These are phyloP conservation scores for Backusella psychrophila DNA, from an alignment of 192 early-diverging fungal genomes.

Conservation along the genomic window DNA sequence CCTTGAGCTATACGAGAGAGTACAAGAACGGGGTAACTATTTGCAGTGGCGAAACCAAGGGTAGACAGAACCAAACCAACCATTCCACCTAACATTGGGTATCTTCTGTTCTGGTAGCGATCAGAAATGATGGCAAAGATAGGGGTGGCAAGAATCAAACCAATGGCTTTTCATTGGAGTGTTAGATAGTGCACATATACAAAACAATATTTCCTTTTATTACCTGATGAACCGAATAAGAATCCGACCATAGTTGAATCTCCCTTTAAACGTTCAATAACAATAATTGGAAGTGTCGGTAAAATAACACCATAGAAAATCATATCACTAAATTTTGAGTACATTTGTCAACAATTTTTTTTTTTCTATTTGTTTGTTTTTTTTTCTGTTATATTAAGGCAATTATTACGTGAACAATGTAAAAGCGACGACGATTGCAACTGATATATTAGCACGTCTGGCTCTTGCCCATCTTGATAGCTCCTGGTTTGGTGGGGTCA, in stretches of 20 bases:
- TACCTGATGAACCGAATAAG: conserved; percentile 72
- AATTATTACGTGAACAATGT: conserved; percentile 59
- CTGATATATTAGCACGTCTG: conserved; percentile 29
- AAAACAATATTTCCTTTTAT: not conserved
- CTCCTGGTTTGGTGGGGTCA: not conserved
- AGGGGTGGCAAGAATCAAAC: conserved; percentile 60
- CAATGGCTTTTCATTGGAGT: conserved; percentile 41
- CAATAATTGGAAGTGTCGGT: conserved; percentile 68
- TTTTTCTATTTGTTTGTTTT: conserved; percentile 2
- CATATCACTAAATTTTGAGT: conserved; percentile 37
- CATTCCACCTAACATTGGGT: conserved; percentile 75
- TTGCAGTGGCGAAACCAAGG: conserved; percentile 59
- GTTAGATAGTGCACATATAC: not conserved
- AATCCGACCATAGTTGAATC: conserved; percentile 60
- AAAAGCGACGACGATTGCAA: conserved; percentile 54
- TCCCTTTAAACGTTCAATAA: conserved; percentile 56
- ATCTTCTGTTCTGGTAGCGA: conserved; percentile 64
- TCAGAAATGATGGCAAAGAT: conserved; percentile 71
- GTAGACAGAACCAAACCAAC: conserved; percentile 61
- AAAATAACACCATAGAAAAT: conserved; percentile 73
- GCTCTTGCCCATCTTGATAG: conserved; percentile 26
- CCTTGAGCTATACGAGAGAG: conserved; percentile 74
- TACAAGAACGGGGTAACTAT: conserved; percentile 62
- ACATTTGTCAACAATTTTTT: not conserved
- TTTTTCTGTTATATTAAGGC: not conserved